Base-by-base conservation (phyloP, 2,329 filamentous ascomycete species). In the Trichoderma oligosporum region DNA sequence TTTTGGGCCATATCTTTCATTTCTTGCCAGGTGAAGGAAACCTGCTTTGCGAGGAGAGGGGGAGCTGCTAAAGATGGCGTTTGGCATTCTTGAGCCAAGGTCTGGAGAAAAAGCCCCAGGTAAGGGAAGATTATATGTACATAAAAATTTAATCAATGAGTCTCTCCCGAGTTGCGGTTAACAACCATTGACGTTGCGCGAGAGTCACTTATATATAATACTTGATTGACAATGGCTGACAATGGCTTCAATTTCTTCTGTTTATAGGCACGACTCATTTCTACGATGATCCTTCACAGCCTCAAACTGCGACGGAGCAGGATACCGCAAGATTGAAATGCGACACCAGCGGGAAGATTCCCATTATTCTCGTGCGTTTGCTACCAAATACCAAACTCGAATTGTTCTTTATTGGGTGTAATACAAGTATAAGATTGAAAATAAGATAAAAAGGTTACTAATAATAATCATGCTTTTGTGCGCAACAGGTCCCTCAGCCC, bases 71-170 rank as follows among this genome's bases (percentile, higher is more conserved):
- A 63, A 61, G 56, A 76, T 76, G 73, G 67, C 67, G 24, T 78
- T 94, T 61, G 87, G 89, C 51, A 83, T 95, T 59, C 78, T 94
- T 58, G 84, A 92, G 65, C 82, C 88, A 67, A 78, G 69, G 66
- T 78, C 78, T 65, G 78, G 84, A 63, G 80, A 83, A 65, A 81
- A 89, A 71, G 89, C 93, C 60, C 90, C 90, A 59, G 89, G 89
- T 91, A 76, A 68, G 77, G 7, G 6, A 38, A 33, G 12, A 20
- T 18, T 24, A 20, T 16, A 22, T 11, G 6, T 14, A 31, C 27
- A 9, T 27, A 8, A 20, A 22, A 14, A 47, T 9, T 20, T 7
- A 24, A 20, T 5, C 16, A 9, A 38, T 2, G 36, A n/a, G 12
- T n/a, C n/a, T n/a, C n/a, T n/a, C n/a, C n/a, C n/a, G n/a, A n/a